Evolutionary conservation across 345 rosid genomes (phyloP), one percentile per base, ranked within the genome.

Genomic region (Aethionema arabicum): DNA sequence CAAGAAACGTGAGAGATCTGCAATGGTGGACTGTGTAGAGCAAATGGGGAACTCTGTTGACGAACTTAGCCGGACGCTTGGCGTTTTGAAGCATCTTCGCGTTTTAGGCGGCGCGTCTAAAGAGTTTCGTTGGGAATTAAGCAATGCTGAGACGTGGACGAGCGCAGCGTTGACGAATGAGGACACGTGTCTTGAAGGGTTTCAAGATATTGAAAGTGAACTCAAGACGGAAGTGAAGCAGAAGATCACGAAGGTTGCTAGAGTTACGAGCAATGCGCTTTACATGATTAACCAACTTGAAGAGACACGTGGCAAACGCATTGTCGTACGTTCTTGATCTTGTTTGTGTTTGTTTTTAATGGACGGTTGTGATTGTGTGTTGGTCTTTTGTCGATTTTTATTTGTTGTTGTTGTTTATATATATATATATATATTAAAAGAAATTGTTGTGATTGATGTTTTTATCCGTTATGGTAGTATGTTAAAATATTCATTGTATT

Each of bases 161-260:
- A 87, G 95, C 32, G 91, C 98, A 1, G 93, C 95, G 0, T 54
- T 91, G 69, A 91, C 96, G 13, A 70, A 87, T 51, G 93, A 87
- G 66, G 85, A 91, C 79, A 87, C 98, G 56, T 91, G 98, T 75
- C 80, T 87, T 0, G 96, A 91, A 68, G 96, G 98, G 63, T 87
- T 91, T 59, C 64, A 80, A 30, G 81, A 59, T 9, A 63, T 74
- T 12, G 73, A 58, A 42, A 80, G 82, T 35, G 52, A 61, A 12
- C 40, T 79, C n/a, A 84, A 79, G 65, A 62, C 40, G 7, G 77
- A 80, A 6, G 84, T 80, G 53, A 82, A 75, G 59, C 29, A 59
- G 42, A 82, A 79, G 82, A 81, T 85, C 56, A 73, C 74, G 6
- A 75, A 76, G 49, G 86, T 85, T 6, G 90, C 91, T 4, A 77